Conservation (phyloP, 2,329 filamentous ascomycete genomes). For the Pyrenophora seminiperda region DNA sequence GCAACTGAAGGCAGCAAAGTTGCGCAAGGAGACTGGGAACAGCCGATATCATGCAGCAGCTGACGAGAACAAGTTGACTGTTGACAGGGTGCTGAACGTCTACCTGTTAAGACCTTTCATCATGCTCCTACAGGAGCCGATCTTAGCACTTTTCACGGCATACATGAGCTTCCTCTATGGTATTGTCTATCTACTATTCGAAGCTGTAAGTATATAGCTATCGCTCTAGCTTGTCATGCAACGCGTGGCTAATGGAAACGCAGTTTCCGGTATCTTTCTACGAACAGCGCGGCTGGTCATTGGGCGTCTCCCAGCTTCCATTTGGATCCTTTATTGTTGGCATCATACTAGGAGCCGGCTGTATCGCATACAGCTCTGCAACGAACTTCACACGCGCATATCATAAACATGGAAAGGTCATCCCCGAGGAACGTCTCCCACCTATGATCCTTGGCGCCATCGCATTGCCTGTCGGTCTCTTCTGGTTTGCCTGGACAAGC, state of each 20-base stretch:
- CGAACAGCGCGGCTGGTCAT: conserved; percentile 68
- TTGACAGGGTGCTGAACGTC: conserved; percentile 66
- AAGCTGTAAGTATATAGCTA: conserved; percentile 31
- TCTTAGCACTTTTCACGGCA: conserved; percentile 58
- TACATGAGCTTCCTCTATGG: conserved; percentile 73
- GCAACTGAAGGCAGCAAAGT: conserved; percentile 35
- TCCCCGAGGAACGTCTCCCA: conserved; percentile 65
- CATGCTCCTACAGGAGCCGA: conserved; percentile 57
- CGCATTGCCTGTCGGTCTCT: conserved; percentile 63
- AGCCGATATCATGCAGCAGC: conserved; percentile 47
- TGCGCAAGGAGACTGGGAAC: conserved; percentile 47
- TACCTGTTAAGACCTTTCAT: conserved; percentile 71
- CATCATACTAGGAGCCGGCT: conserved; percentile 56
- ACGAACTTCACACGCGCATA: conserved; percentile 42
- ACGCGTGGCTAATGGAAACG: conserved; percentile 37
- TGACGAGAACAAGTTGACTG: conserved; percentile 64
- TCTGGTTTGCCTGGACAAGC: conserved; percentile 66
- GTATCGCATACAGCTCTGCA: conserved; percentile 41
- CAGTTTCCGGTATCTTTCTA: conserved; percentile 68
- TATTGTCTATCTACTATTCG: conserved; percentile 61
- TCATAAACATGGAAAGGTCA: conserved; percentile 52
- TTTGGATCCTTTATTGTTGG: conserved; percentile 70
- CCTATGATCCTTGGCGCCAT: conserved; percentile 69
- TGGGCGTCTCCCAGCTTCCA: conserved; percentile 63
- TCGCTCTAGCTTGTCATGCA: conserved; percentile 39